Evolutionary conservation across 2,329 filamentous ascomycete species (phyloP).

Genomic region (Zymoseptoria brevis): DNA sequence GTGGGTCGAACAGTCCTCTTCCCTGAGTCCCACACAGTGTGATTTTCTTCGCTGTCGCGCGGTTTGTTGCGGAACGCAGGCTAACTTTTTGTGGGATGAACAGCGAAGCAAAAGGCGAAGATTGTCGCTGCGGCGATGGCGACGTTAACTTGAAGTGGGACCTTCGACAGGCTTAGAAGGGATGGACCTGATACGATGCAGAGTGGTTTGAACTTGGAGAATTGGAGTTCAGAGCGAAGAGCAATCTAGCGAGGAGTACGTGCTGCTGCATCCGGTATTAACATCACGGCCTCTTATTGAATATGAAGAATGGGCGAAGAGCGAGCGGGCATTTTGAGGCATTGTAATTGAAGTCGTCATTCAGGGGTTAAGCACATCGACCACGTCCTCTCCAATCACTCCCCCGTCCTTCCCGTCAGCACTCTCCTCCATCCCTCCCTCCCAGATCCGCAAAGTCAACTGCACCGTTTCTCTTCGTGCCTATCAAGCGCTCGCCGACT

Average conservation of each 20-base stretch:
- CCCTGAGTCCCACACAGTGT: background rate
- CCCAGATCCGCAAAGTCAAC: constrained; percentile 1
- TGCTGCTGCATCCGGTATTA: background rate
- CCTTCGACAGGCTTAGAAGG: background rate
- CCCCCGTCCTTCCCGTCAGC: background rate
- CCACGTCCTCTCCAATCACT: background rate
- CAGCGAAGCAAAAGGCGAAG: constrained; percentile 37
- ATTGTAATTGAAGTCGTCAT: background rate
- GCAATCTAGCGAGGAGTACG: background rate
- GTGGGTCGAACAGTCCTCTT: background rate
- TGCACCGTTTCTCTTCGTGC: no score
- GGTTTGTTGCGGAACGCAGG: constrained; percentile 6
- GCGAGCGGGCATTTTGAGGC: background rate
- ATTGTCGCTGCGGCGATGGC: constrained; percentile 39
- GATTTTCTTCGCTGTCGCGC: background rate
- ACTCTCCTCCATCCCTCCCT: constrained; percentile 4
- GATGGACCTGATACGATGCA: background rate
- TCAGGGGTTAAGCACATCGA: background rate
- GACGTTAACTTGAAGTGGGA: constrained; percentile 29
- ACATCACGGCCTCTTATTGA: background rate
- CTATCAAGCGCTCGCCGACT: background rate
- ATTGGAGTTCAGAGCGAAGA: background rate
- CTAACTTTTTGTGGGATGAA: constrained; percentile 16
- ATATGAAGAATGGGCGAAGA: background rate
- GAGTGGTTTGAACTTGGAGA: background rate